Percentiles rank a stretch among this genome's conserved stretches.
Conservation (phyloP, 2,329 filamentous ascomycete genomes). For the Neofusicoccum umdonicola region DNA sequence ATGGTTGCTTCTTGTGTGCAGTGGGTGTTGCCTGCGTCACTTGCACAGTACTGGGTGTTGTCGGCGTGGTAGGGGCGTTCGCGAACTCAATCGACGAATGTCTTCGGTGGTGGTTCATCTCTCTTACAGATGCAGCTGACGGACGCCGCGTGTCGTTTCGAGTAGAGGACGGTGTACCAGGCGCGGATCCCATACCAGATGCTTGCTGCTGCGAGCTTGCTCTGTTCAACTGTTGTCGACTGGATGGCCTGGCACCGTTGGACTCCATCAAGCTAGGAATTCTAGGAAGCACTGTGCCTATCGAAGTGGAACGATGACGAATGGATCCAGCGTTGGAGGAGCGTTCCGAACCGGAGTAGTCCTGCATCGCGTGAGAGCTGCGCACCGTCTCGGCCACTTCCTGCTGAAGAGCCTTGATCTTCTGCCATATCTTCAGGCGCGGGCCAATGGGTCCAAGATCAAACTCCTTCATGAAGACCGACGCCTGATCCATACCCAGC, state of each 20-base stretch:
- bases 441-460: slow-evolving; percentile 88
- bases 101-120: slow-evolving; percentile 78
- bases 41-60: slow-evolving; percentile 23
- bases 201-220: slow-evolving; percentile 28
- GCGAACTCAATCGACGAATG: slow-evolving; percentile 83
- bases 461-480: slow-evolving; percentile 92
- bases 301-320: slow-evolving; percentile 33
- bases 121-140: slow-evolving; percentile 78
- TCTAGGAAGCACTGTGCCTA: slow-evolving; percentile 37
- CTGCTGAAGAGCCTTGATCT: slow-evolving; percentile 87
- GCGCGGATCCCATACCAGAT: not conserved
- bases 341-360: slow-evolving; percentile 39
- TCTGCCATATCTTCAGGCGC: slow-evolving; percentile 92
- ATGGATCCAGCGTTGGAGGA: slow-evolving; percentile 25
- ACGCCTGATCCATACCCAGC: slow-evolving; percentile 91
- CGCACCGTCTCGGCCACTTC: slow-evolving; percentile 57
- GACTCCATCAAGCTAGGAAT: slow-evolving; percentile 38
- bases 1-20: slow-evolving; percentile 56
- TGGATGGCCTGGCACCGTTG: slow-evolving; percentile 28
- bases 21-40: slow-evolving; percentile 25
- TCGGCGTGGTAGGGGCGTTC: slow-evolving; percentile 28
- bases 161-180: slow-evolving; percentile 27
- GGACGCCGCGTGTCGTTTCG: slow-evolving; percentile 52
- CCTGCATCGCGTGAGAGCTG: not conserved
- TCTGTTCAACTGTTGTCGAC: slow-evolving; percentile 31